Percentiles rank a stretch among this genome's conserved stretches.
These are phyloP conservation scores for Cystofilobasidium ferigula DNA, from an alignment of 768 basidiomycete genomes.

Conservation along the genomic window DNA sequence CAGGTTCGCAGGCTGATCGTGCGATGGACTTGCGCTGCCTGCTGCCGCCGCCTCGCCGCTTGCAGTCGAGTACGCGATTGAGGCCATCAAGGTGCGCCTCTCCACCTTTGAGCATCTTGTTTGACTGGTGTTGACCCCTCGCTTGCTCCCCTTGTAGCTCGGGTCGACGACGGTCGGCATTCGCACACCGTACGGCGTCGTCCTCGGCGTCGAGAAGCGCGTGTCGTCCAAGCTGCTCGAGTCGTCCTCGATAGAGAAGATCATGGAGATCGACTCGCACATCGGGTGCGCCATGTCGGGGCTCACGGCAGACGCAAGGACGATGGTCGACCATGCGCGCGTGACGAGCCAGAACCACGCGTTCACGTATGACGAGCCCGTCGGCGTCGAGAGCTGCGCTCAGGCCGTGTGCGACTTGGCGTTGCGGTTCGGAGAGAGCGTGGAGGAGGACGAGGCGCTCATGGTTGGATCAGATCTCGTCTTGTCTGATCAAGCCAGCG, in stretches of 20 bases:
- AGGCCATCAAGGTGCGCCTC: slow-evolving; percentile 76
- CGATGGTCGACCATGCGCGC: slow-evolving; percentile 98
- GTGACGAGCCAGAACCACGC: slow-evolving; percentile 91
- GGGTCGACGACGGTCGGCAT: slow-evolving; percentile 97
- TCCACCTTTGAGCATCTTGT: too few relatives aligned
- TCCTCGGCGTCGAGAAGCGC: slow-evolving; percentile 96
- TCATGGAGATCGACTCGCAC: slow-evolving; percentile 97
- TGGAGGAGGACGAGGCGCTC: slow-evolving; percentile 96
- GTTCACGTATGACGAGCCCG: slow-evolving; percentile 92
- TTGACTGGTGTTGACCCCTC: background rate
- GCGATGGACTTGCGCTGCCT: background rate
- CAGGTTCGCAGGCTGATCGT: background rate
- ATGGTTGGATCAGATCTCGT: slow-evolving; percentile 49
- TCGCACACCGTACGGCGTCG: slow-evolving; percentile 74
- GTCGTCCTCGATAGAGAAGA: slow-evolving; percentile 93
- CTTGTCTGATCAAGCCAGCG: too few relatives aligned
- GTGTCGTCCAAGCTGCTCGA: slow-evolving; percentile 93
- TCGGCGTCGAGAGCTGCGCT: slow-evolving; percentile 94
- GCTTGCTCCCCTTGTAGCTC: slow-evolving; percentile 48
- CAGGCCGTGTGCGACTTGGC: slow-evolving; percentile 98
- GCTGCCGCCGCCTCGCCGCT: background rate
- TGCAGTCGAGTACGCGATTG: slow-evolving; percentile 96
- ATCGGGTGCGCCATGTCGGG: slow-evolving; percentile 95
- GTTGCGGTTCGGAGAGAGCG: slow-evolving; percentile 93
- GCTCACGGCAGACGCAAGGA: slow-evolving; percentile 92